Evolutionary conservation across 169 alveolate species (phyloP).

Genomic region (Perkinsus olseni): DNA sequence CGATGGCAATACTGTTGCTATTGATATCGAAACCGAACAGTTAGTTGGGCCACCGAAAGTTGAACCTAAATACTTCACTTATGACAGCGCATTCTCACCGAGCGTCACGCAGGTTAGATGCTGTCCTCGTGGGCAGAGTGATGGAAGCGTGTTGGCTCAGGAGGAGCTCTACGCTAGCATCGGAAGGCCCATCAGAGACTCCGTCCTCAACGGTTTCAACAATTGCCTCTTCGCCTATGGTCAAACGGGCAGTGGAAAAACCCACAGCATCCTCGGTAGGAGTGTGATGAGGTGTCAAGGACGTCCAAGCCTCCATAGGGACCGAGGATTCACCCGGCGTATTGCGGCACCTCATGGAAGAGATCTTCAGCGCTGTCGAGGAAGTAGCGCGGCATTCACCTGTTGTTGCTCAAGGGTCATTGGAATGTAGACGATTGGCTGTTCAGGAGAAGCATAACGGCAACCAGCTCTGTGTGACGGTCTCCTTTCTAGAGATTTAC

Average conservation of each 20-base stretch:
- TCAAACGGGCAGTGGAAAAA: conserved; percentile 86
- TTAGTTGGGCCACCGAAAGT: neutral
- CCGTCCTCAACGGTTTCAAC: conserved; percentile 70
- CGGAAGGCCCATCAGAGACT: conserved; percentile 40
- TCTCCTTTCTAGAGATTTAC: conserved; percentile 75
- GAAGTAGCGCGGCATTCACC: too few relatives aligned
- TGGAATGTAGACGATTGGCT: neutral
- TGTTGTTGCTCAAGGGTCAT: too few relatives aligned
- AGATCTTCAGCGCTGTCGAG: conserved; percentile 19
- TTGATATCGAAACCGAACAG: neutral
- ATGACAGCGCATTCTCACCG: neutral
- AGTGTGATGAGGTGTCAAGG: conserved; percentile 37
- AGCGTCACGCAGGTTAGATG: neutral
- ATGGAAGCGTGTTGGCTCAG: neutral
- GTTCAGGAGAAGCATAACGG: neutral
- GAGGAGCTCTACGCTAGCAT: neutral
- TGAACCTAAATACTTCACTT: neutral
- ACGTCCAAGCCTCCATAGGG: conserved; percentile 66
- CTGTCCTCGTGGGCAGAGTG: neutral
- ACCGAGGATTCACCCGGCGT: conserved; percentile 52
- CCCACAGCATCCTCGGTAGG: conserved; percentile 77
- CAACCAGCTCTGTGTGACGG: conserved; percentile 28
- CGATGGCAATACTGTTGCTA: neutral
- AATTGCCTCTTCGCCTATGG: conserved; percentile 83
- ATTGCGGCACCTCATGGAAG: neutral